Percentiles rank a stretch among this genome's conserved stretches.
These are phyloP conservation scores for Neofusicoccum sp. DNA, from an alignment of 2,329 filamentous ascomycete species.

Conservation along the genomic window DNA sequence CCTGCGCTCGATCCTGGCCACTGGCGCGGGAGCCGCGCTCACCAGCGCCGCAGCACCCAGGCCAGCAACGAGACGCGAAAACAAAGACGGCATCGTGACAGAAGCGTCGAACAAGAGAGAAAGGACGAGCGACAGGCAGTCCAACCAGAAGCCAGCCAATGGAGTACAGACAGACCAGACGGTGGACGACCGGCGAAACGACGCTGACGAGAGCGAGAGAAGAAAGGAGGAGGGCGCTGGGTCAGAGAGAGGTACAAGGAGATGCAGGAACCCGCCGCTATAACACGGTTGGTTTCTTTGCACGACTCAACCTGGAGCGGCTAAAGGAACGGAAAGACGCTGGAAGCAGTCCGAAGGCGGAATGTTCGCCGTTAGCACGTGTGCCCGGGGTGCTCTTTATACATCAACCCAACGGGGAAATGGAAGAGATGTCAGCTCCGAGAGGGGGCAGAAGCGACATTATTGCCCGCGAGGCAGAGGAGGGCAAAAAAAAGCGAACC, in stretches of 20 bases:
- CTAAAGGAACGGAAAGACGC: neutral
- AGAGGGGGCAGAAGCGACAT: no score
- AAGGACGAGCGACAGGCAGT: neutral
- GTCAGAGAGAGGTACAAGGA: neutral
- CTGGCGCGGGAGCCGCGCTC: neutral
- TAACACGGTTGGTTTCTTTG: neutral
- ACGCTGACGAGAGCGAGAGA: neutral
- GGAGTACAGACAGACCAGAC: neutral
- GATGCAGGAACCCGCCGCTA: slow-evolving; percentile 8
- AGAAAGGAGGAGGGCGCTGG: neutral
- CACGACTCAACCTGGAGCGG: neutral
- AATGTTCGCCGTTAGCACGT: neutral
- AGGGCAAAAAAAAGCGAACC: no score
- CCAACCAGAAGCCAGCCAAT: neutral
- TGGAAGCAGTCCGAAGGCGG: neutral
- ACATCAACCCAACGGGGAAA: no score
- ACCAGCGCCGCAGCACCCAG: neutral
- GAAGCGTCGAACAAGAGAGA: neutral
- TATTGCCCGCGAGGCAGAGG: no score
- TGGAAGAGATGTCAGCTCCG: no score
- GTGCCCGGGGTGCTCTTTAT: no score
- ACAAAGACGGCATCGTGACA: neutral
- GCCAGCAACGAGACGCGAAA: slow-evolving; percentile 1
- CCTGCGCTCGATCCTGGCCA: neutral
- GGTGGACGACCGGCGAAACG: neutral